phyloP scores from a whole-genome alignment of 768 basidiomycete genomes.

The Scleroderma bovista region DNA sequence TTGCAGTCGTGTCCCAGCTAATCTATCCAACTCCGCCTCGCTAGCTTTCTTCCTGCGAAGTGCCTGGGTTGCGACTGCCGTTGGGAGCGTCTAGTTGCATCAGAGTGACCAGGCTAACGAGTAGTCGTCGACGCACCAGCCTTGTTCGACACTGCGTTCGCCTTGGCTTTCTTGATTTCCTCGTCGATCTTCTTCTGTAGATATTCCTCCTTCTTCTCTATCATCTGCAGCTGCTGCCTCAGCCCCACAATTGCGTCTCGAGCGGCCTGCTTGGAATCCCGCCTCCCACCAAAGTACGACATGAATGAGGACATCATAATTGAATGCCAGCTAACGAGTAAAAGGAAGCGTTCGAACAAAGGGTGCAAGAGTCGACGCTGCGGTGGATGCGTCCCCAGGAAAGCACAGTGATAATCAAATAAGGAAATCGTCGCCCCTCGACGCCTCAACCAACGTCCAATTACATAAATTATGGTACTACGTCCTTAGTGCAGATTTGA shows the following conservation, averaged over 20 bases:
- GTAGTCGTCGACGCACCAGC: slow-evolving; percentile 56
- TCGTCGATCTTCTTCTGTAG: slow-evolving; percentile 96
- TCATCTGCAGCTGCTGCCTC: slow-evolving; percentile 90
- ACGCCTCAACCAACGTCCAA: background rate
- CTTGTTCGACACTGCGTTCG: slow-evolving; percentile 93
- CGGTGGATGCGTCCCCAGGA: slow-evolving; percentile 1
- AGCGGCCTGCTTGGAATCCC: slow-evolving; percentile 78
- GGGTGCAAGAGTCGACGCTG: slow-evolving; percentile 5
- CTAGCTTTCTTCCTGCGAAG: slow-evolving; percentile 89
- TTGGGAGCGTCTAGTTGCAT: slow-evolving; percentile 6
- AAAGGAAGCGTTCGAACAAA: no score
- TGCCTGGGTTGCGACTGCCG: slow-evolving; percentile 78
- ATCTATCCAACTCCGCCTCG: slow-evolving; percentile 80
- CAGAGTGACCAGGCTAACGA: background rate
- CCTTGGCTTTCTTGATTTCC: slow-evolving; percentile 84
- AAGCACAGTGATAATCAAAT: slow-evolving; percentile 14
- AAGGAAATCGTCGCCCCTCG: slow-evolving; percentile 20
- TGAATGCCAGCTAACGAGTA: slow-evolving; percentile 2
- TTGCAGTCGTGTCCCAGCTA: slow-evolving; percentile 82
- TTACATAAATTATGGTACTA: no score
- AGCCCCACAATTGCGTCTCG: slow-evolving; percentile 91
- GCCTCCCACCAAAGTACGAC: slow-evolving; percentile 83
- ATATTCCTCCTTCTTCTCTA: slow-evolving; percentile 99
- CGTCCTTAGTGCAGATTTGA: no score
- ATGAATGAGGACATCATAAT: slow-evolving; percentile 72